Conservation (phyloP, 306 rosid species). For the Fragaria ananassa region DNA sequence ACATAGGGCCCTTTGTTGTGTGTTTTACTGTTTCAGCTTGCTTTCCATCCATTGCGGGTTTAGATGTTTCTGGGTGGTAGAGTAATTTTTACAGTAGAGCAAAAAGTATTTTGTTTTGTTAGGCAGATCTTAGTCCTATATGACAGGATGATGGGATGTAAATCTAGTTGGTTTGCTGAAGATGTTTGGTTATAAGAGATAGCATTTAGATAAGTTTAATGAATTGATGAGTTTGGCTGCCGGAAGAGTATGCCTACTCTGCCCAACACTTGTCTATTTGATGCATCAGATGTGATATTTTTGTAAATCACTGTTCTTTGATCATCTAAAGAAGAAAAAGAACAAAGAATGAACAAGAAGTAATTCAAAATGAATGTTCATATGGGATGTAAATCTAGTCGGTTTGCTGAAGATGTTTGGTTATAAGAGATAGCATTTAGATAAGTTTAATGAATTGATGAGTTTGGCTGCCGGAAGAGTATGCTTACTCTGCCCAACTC, state of each 20-base stretch:
- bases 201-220: neutral
- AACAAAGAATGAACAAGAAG: neutral
- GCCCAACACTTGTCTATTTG: neutral
- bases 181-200: neutral
- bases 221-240: conserved; percentile 5
- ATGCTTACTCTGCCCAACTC: neutral
- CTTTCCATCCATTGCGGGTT: neutral
- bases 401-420: conserved; percentile 6
- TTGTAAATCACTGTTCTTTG: neutral
- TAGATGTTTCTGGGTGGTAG: neutral
- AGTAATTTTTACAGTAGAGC: neutral
- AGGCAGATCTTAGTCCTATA: neutral
- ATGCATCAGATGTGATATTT: neutral
- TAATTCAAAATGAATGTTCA: too few relatives aligned
- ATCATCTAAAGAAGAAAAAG: neutral
- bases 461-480: conserved; percentile 2
- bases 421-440: neutral
- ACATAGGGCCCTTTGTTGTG: neutral
- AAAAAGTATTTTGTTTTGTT: neutral
- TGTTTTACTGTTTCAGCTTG: neutral
- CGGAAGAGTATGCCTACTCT: neutral
- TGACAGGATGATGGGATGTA: neutral
- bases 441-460: neutral
- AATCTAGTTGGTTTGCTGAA: conserved; percentile 4
- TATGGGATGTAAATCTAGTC: neutral